A percentile compares a stretch with the other conserved stretches of the same genome.
Conservation (phyloP, 768 basidiomycete species). For the Austroboletus festivus region DNA sequence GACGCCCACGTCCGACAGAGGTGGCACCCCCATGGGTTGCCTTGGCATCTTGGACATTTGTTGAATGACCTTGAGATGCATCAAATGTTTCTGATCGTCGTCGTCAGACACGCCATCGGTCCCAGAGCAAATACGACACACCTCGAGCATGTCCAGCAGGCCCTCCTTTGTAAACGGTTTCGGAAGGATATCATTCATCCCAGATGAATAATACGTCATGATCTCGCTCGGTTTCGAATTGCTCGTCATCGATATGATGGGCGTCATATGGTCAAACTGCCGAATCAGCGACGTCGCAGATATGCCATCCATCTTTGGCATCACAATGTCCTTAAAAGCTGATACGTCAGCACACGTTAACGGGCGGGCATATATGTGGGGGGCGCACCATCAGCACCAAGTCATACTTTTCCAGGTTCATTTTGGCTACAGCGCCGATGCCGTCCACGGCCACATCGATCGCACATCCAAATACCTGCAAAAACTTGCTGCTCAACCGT, state of each 20-base stretch:
- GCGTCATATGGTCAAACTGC: conserved; percentile 92
- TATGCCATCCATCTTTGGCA: conserved; percentile 86
- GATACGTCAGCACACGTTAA: neutral
- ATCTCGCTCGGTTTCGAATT: conserved; percentile 92
- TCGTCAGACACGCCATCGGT: neutral
- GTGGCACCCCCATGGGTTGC: conserved; percentile 64
- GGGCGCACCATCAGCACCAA: conserved; percentile 87
- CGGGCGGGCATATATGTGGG: neutral
- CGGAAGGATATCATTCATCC: conserved; percentile 96
- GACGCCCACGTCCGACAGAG: conserved; percentile 50
- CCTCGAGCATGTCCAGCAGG: conserved; percentile 89
- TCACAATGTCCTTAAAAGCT: conserved; percentile 79
- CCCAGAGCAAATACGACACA: conserved; percentile 22
- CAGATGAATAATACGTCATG: conserved; percentile 68
- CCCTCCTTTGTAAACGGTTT: conserved; percentile 98
- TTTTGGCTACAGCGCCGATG: conserved; percentile 88
- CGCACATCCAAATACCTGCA: conserved; percentile 93
- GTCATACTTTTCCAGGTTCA: conserved; percentile 96
- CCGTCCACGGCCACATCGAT: conserved; percentile 95
- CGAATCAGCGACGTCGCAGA: conserved; percentile 91
- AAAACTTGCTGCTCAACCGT: conserved; percentile 84
- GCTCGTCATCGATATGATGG: conserved; percentile 98
- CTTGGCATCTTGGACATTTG: conserved; percentile 61
- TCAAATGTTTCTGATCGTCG: conserved; percentile 67
- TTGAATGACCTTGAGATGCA: conserved; percentile 84